Percentiles rank a stretch among this genome's conserved stretches.
phyloP scores from a whole-genome alignment of 108 stramenopile species.

The Seminavis robusta region DNA sequence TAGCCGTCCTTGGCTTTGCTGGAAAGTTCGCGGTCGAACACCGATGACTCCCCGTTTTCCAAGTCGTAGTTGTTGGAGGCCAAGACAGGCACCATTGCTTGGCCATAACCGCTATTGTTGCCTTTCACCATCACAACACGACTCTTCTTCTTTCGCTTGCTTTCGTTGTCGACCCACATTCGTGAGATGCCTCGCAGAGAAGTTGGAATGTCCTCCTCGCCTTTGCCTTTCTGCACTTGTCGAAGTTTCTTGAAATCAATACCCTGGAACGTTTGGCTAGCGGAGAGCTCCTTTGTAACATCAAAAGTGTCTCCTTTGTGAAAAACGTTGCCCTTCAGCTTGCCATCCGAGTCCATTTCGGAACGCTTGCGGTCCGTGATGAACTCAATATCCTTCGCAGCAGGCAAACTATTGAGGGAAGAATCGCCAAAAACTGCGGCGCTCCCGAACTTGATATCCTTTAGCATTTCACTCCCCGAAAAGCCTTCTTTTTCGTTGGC shows the following conservation, averaged over 20 bases:
- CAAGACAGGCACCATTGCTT: conserved; percentile 46
- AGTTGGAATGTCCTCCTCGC: conserved; percentile 32
- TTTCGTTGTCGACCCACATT: conserved; percentile 29
- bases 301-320: conserved; percentile 46
- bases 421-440: conserved; percentile 53
- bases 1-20: conserved; percentile 14
- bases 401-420: conserved; percentile 44
- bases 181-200: conserved; percentile 26
- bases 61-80: conserved; percentile 59
- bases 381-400: conserved; percentile 68
- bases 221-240: conserved; percentile 30
- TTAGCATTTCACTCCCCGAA: conserved; percentile 55
- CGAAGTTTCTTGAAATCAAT: conserved; percentile 57
- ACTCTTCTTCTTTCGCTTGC: conserved; percentile 46
- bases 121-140: conserved; percentile 44
- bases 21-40: conserved; percentile 46
- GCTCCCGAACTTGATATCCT: conserved; percentile 55
- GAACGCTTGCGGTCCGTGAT: conserved; percentile 73
- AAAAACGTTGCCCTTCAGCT: conserved; percentile 30
- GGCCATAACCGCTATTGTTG: conserved; percentile 52
- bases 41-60: conserved; percentile 54
- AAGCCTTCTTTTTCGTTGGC: conserved; percentile 57
- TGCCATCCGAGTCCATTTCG: conserved; percentile 36
- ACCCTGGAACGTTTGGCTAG: conserved; percentile 37
- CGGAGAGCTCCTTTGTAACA: conserved; percentile 37